Evolutionary conservation across 495 filamentous ascomycete genomes (phyloP).

Genomic region (Penicillium cataractarum): DNA sequence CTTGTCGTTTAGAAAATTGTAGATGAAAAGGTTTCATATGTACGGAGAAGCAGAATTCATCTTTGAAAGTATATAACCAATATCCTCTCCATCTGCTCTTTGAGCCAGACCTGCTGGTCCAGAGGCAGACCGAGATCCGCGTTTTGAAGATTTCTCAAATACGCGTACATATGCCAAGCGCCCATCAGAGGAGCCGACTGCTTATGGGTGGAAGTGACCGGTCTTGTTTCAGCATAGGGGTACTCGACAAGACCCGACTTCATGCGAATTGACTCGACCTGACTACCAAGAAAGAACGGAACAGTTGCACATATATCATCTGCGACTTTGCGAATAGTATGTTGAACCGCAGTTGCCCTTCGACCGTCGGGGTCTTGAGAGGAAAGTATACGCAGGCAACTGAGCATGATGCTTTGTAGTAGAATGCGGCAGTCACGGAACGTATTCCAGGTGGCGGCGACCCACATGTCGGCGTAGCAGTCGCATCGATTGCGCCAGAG

Average conservation of each 20-base stretch:
- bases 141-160: slow-evolving; percentile 28
- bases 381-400: slow-evolving; percentile 32
- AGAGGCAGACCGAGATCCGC: slow-evolving; percentile 27
- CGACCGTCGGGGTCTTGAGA: slow-evolving; percentile 13
- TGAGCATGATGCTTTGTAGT: slow-evolving; percentile 54
- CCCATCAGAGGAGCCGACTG: slow-evolving; percentile 42
- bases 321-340: slow-evolving; percentile 34
- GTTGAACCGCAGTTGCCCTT: slow-evolving; percentile 3
- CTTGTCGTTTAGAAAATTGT: no score
- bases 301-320: slow-evolving; percentile 48
- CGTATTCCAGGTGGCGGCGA: slow-evolving; percentile 64
- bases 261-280: slow-evolving; percentile 36
- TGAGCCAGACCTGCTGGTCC: slow-evolving; percentile 35
- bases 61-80: slow-evolving; percentile 36
- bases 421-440: slow-evolving; percentile 63
- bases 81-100: slow-evolving; percentile 37
- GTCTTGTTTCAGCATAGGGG: slow-evolving; percentile 35
- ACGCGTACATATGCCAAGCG: slow-evolving; percentile 39
- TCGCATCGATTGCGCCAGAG: slow-evolving; percentile 60
- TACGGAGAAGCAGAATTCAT: no score
- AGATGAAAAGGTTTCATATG: no score
- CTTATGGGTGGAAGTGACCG: slow-evolving; percentile 31
- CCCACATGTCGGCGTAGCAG: slow-evolving; percentile 62
- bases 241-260: slow-evolving; percentile 39
- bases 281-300: slow-evolving; percentile 46